Evolutionary conservation across 208 protist genomes (phyloP).

Genomic region (Angomonas deanei): DNA sequence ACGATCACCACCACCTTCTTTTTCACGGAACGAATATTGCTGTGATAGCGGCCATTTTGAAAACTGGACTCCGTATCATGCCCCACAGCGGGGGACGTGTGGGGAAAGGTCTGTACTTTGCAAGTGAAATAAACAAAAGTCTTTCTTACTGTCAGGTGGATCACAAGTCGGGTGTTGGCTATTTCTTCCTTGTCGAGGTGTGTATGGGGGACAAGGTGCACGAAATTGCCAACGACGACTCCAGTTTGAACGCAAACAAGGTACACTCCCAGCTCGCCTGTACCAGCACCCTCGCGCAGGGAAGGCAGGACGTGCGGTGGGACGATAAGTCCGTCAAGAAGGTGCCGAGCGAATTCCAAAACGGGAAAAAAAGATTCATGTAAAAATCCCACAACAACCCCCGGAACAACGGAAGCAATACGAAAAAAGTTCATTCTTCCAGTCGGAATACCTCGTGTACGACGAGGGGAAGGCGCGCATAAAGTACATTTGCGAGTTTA

Average conservation of each 20-base stretch:
- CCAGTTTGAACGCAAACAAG: conserved; percentile 11
- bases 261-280: conserved; percentile 6
- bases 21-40: conserved; percentile 25
- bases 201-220: conserved; percentile 24
- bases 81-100: conserved; percentile 20
- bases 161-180: conserved; percentile 5
- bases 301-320: conserved; percentile 8
- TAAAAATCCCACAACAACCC: conserved; percentile 12
- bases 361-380: not conserved
- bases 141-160: conserved; percentile 9
- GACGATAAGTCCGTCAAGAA: not conserved
- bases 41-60: conserved; percentile 21
- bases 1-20: conserved; percentile 14
- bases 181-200: conserved; percentile 22
- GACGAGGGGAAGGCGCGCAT: conserved; percentile 20
- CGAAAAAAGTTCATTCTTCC: conserved; percentile 11
- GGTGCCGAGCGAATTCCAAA: not conserved
- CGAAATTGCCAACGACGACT: conserved; percentile 14
- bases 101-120: conserved; percentile 21
- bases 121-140: conserved; percentile 26
- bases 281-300: conserved; percentile 11
- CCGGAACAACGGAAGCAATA: conserved; percentile 10
- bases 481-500: conserved; percentile 22
- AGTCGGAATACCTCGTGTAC: conserved; percentile 26
- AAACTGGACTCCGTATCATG: conserved; percentile 24